Evolutionary conservation across 441 rosid species (phyloP).

Genomic region (Erodium trifolium): DNA sequence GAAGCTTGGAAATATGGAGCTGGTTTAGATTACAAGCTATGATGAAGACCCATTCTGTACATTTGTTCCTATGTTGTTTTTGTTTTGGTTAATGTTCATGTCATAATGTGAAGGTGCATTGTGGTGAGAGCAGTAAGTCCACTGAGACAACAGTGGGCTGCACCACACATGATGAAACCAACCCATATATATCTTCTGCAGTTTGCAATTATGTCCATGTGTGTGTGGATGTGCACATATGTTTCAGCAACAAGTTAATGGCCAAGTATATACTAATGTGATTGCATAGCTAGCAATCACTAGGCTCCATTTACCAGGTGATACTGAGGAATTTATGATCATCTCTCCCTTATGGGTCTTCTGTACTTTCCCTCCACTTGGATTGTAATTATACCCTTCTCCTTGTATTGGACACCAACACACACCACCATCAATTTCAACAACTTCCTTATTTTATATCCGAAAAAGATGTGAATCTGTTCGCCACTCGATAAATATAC

Average conservation of each 20-base stretch:
- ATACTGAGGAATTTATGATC: background rate
- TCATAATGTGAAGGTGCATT: no score
- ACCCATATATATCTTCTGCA: background rate
- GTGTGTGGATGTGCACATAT: background rate
- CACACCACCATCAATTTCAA: no score
- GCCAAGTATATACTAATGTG: no score
- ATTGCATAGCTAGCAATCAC: background rate
- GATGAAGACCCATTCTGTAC: conserved; percentile 3
- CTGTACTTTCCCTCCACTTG: background rate
- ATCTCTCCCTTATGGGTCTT: no score
- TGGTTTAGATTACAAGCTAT: conserved; percentile 74
- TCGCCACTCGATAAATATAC: no score
- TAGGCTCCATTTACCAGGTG: background rate
- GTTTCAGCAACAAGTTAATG: conserved; percentile 5
- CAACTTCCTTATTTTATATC: no score
- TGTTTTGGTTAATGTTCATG: background rate
- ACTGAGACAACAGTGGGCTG: background rate
- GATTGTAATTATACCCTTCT: background rate
- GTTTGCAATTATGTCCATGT: background rate
- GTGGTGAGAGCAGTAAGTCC: conserved; percentile 6
- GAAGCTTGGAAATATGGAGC: conserved; percentile 96
- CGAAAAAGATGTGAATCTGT: no score
- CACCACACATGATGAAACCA: conserved; percentile 7
- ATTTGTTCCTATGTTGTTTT: background rate
- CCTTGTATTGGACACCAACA: background rate